These are phyloP conservation scores for Microsporum canis DNA, from an alignment of 2,329 filamentous ascomycete genomes.

Conservation along the genomic window DNA sequence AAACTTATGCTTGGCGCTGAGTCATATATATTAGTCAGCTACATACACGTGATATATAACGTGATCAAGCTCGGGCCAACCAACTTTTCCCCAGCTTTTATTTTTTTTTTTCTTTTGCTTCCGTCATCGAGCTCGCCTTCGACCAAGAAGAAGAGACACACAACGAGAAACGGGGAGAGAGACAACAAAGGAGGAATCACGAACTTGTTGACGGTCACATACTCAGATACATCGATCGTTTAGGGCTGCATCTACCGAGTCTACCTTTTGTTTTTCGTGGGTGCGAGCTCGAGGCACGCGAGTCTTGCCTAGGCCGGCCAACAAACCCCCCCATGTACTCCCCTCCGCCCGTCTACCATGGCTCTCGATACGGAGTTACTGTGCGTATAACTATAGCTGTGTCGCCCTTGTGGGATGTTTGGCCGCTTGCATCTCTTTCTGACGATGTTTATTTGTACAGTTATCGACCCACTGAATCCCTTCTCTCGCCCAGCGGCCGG, in stretches of 20 bases:
- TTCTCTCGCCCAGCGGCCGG: conserved; percentile 50
- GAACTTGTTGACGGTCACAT: not conserved
- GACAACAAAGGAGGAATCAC: not conserved
- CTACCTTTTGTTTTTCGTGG: not conserved
- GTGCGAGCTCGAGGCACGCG: not conserved
- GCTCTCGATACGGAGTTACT: conserved; percentile 32
- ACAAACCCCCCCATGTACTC: not conserved
- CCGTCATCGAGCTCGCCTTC: not conserved
- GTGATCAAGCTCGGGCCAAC: not conserved
- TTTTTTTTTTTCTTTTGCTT: not conserved
- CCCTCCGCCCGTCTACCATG: conserved; percentile 23
- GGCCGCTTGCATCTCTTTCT: not conserved
- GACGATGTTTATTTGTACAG: conserved; percentile 32
- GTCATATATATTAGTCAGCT: not conserved
- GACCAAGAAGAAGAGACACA: not conserved
- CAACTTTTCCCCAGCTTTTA: not conserved
- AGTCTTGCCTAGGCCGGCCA: not conserved
- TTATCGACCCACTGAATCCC: conserved; percentile 53
- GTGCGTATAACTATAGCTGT: conserved; percentile 19
- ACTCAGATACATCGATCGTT: not conserved
- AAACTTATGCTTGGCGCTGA: not conserved
- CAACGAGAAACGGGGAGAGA: not conserved
- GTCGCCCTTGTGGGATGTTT: conserved; percentile 8
- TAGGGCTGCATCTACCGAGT: not conserved
- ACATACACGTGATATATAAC: not conserved